These are phyloP conservation scores for Clarireedia homoeocarpa DNA, from an alignment of 2,329 filamentous ascomycete genomes.

Conservation along the genomic window DNA sequence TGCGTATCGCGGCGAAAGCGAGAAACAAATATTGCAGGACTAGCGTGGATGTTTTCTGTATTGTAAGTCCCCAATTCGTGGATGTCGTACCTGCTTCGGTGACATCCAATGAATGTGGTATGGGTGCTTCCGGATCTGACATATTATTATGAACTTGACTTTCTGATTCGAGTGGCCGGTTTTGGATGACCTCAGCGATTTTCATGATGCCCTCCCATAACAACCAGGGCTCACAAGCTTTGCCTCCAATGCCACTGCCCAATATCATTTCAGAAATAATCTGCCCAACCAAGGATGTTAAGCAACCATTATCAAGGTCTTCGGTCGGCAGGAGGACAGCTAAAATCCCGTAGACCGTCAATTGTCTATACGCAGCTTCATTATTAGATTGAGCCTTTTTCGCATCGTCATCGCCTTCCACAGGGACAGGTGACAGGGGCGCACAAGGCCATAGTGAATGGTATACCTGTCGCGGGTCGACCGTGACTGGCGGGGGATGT, in stretches of 20 bases:
- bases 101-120: constrained; percentile 8
- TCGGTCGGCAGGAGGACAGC: constrained; percentile 84
- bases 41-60: constrained; percentile 39
- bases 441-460: constrained; percentile 78
- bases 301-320: constrained; percentile 79
- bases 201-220: constrained; percentile 80
- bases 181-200: constrained; percentile 43
- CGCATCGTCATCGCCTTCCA: constrained; percentile 37
- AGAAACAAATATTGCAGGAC: constrained; percentile 43
- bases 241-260: constrained; percentile 71
- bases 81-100: constrained; percentile 14
- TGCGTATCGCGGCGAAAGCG: constrained; percentile 52
- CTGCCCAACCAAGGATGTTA: constrained; percentile 76
- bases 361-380: constrained; percentile 76
- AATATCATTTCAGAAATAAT: constrained; percentile 87
- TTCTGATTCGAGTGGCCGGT: constrained; percentile 28
- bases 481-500: constrained; percentile 49
- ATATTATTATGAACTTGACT: constrained; percentile 25
- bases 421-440: constrained; percentile 68
- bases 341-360: constrained; percentile 76
- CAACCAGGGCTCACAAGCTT: constrained; percentile 79
- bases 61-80: constrained; percentile 16
- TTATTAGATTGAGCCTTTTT: constrained; percentile 60
- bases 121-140: constrained; percentile 28
- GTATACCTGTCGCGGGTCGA: constrained; percentile 63